These are phyloP conservation scores for Tricholoma hemisulphureum DNA, from an alignment of 768 basidiomycete genomes.

Conservation along the genomic window DNA sequence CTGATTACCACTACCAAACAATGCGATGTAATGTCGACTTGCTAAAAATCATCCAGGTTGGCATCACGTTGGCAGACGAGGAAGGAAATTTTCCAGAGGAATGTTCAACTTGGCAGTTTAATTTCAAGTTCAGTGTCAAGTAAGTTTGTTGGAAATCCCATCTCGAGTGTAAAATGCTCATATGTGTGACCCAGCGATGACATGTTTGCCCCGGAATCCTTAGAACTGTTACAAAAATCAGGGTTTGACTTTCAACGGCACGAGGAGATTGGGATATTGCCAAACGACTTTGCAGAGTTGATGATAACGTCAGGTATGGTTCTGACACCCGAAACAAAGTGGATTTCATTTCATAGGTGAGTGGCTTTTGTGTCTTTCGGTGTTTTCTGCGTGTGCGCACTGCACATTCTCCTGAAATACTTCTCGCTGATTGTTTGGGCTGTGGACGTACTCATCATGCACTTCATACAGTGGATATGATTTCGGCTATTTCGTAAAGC, in stretches of 20 bases:
- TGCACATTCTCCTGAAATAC: neutral
- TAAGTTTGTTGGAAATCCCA: conserved; percentile 36
- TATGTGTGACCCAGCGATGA: conserved; percentile 68
- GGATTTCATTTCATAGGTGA: conserved; percentile 98
- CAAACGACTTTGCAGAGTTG: conserved; percentile 94
- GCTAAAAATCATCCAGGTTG: conserved; percentile 96
- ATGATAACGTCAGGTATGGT: conserved; percentile 97
- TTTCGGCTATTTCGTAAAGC: conserved; percentile 97
- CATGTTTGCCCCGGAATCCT: conserved; percentile 98
- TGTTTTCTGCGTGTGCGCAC: neutral
- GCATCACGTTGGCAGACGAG: conserved; percentile 91
- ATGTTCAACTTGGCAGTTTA: conserved; percentile 97
- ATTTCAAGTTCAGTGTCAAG: conserved; percentile 91
- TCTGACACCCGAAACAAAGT: conserved; percentile 81
- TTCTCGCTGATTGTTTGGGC: neutral
- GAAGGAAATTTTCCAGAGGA: conserved; percentile 90
- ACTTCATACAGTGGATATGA: conserved; percentile 85
- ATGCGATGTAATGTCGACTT: conserved; percentile 99
- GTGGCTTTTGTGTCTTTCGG: conserved; percentile 25
- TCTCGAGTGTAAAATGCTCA: neutral
- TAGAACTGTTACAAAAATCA: conserved; percentile 90
- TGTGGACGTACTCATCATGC: conserved; percentile 4
- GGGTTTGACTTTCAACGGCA: conserved; percentile 95
- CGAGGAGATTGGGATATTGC: conserved; percentile 86
- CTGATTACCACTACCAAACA: conserved; percentile 99